Evolutionary conservation across 2,329 filamentous ascomycete genomes (phyloP), one percentile per base, ranked within the genome.

Genomic region (Trichoderma sp.): DNA sequence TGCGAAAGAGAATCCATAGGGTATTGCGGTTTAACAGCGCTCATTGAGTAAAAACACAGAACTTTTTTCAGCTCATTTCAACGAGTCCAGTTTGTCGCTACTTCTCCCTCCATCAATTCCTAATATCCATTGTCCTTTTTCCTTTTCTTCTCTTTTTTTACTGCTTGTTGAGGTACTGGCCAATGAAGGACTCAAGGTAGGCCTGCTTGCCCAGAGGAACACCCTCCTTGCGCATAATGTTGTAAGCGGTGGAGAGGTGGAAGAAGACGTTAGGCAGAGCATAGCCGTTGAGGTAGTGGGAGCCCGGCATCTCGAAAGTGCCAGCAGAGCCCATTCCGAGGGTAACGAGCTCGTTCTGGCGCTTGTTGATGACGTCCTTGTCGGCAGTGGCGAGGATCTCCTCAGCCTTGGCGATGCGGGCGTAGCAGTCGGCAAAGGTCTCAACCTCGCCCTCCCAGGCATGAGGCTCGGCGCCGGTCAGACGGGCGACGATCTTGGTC

Each of bases 221-320:
- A 1, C 91, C 92, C 83, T 90, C 87, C 79, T 86, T 88, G 76
- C 92, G 85, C 80, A 93, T 80, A 74, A 93, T 90, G 27, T 82
- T 85, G 83, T 93, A 93, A 11, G 89, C 86, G 14, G 87, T 91
- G 3, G 82, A 86, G 16, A 89, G 78, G 80, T 93, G 92, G 83
- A 93, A 94, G 84, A 87, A 92, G 78, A 92, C 82, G 79, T 93
- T 92, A 27, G 91, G 91, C 60, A 91, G 74, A 4, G 83, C 85
- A 81, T 87, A 90, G 3, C 83, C 83, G 56, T 83, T 80, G 27
- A 89, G 79, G 80, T 90, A 93, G 2, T 84, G 82, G 63, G 78
- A 35, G 65, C 78, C 80, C 45, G 78, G 75, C 66, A 84, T 71
- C 56, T 79, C 50, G 38, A 75, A 79, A n/a, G 69, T 77, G 76